Evolutionary conservation across 768 basidiomycete species (phyloP).

Genomic region (Melanogaster broomeanus): DNA sequence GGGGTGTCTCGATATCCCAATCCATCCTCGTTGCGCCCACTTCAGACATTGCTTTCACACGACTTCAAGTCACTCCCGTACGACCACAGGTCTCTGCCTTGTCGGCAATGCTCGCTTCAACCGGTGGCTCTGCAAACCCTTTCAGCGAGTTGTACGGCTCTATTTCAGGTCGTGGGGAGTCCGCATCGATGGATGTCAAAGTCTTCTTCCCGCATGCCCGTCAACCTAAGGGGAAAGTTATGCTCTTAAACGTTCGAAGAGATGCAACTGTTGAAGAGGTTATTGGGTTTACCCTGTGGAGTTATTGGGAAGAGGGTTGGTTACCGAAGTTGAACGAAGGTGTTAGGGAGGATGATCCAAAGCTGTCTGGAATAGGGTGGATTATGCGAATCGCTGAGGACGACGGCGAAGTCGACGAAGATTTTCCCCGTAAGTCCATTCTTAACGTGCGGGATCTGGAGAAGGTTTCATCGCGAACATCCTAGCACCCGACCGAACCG

Average conservation of each 20-base stretch:
- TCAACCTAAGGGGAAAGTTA: constrained; percentile 57
- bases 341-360: constrained; percentile 60
- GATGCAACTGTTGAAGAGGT: constrained; percentile 96
- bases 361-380: constrained; percentile 85
- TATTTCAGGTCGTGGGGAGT: constrained; percentile 74
- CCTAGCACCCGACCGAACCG: constrained; percentile 87
- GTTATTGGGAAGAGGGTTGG: constrained; percentile 90
- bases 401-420: constrained; percentile 98
- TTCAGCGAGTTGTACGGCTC: constrained; percentile 86
- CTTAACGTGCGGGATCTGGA: too few species aligned
- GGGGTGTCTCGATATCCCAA: constrained; percentile 30
- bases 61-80: constrained; percentile 47
- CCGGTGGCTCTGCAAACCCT: constrained; percentile 69
- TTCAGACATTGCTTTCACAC: constrained; percentile 47
- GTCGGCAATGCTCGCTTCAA: constrained; percentile 72
- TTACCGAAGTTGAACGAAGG: constrained; percentile 75
- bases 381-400: constrained; percentile 92
- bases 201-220: constrained; percentile 86
- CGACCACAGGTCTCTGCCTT: constrained; percentile 61
- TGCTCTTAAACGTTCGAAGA: constrained; percentile 76
- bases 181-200: constrained; percentile 62
- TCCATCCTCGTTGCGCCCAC: constrained; percentile 15
- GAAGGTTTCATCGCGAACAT: neutral
- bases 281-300: constrained; percentile 89
- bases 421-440: constrained; percentile 83